Evolutionary conservation across 2,329 filamentous ascomycete genomes (phyloP).

Genomic region (Rhexocercosporidium sp.): DNA sequence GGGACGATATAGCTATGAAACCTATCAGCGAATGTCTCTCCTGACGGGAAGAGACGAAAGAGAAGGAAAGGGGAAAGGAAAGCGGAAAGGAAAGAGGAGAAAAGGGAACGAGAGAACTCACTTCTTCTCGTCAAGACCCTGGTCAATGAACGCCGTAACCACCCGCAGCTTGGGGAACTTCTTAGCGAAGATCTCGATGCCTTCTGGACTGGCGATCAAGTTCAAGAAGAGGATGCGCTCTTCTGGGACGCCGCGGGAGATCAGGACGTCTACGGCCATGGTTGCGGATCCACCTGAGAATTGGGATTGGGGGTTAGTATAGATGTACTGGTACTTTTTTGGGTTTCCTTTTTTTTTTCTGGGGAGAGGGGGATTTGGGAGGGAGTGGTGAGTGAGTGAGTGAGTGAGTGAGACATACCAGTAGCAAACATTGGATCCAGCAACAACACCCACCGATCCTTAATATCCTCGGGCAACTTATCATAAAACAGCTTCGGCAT

Average conservation of each 20-base stretch:
- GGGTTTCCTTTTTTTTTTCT: no score
- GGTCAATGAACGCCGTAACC: slow-evolving; percentile 94
- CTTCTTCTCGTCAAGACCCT: slow-evolving; percentile 98
- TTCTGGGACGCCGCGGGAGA: slow-evolving; percentile 88
- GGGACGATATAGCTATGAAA: slow-evolving; percentile 85
- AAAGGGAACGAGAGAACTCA: slow-evolving; percentile 52
- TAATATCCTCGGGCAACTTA: slow-evolving; percentile 93
- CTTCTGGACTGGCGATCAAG: slow-evolving; percentile 94
- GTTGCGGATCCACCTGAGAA: slow-evolving; percentile 88
- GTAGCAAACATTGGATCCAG: slow-evolving; percentile 99
- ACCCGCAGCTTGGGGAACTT: slow-evolving; percentile 89
- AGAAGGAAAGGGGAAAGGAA: background rate
- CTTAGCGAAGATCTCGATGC: slow-evolving; percentile 85
- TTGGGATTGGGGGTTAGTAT: background rate
- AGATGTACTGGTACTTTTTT: no score
- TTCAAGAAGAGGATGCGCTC: slow-evolving; percentile 96
- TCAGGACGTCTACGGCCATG: slow-evolving; percentile 95
- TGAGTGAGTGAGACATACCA: slow-evolving; percentile 57
- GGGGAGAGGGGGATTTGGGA: no score
- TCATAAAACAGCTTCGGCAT: slow-evolving; percentile 96
- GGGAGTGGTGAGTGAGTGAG: background rate
- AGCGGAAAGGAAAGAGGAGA: background rate
- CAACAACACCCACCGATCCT: slow-evolving; percentile 88
- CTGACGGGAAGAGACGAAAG: background rate
- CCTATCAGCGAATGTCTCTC: slow-evolving; percentile 28